These are phyloP conservation scores for Capsicum baccatum DNA, from an alignment of 257 asterid genomes.

Conservation along the genomic window DNA sequence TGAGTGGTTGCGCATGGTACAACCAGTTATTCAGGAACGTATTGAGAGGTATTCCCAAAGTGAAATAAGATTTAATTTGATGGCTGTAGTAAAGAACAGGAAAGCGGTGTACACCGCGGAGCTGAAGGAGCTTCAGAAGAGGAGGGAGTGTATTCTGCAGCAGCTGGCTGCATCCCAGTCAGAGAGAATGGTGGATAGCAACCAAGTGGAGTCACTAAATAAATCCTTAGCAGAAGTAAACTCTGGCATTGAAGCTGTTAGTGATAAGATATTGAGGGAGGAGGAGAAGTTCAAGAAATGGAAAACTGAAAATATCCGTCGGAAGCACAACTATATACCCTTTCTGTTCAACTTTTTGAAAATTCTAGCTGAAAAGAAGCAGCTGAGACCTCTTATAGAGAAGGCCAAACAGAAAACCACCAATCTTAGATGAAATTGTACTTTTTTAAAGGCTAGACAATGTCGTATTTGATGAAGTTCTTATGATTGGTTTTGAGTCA, in stretches of 20 bases:
- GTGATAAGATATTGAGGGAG: constrained; percentile 92
- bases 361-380: constrained; percentile 99
- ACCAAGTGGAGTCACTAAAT: constrained; percentile 67
- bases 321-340: constrained; percentile 94
- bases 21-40: constrained; percentile 91
- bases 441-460: constrained; percentile 23
- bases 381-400: constrained; percentile 95
- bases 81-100: constrained; percentile 90
- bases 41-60: constrained; percentile 83
- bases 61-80: constrained; percentile 88
- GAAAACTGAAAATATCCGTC: constrained; percentile 82
- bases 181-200: constrained; percentile 73
- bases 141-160: constrained; percentile 76
- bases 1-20: constrained; percentile 85
- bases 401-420: constrained; percentile 89
- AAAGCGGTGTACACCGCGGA: constrained; percentile 82
- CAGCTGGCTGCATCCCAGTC: constrained; percentile 76
- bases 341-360: constrained; percentile 94
- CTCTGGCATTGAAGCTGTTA: constrained; percentile 79
- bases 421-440: constrained; percentile 51
- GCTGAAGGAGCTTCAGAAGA: constrained; percentile 91
- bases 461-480: constrained; percentile 24
- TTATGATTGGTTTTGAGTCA: constrained; percentile 9
- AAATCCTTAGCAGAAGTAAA: constrained; percentile 68
- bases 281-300: constrained; percentile 99